A percentile compares a stretch with the other conserved stretches of the same genome.
Evolutionary conservation across 495 filamentous ascomycete genomes (phyloP).

Genomic region (Aspergillus diversus): DNA sequence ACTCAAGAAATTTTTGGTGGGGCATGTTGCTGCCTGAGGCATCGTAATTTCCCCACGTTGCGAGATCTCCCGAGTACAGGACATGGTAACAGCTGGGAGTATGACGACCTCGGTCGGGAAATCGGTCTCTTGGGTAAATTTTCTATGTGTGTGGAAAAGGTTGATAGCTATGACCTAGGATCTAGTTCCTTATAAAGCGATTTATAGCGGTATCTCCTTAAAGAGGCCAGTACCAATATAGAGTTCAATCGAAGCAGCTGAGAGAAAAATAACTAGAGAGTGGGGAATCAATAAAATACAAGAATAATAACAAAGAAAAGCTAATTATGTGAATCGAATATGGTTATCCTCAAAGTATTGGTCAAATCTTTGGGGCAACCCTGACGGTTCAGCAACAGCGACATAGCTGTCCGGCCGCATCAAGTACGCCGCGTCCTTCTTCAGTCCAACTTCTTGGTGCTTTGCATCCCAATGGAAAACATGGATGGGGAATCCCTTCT

Average conservation of each 20-base stretch:
- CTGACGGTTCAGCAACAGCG: conserved; percentile 32
- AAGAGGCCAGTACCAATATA: background rate
- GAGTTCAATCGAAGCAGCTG: background rate
- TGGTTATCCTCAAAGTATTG: conserved; percentile 22
- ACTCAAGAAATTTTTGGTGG: background rate
- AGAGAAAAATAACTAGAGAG: background rate
- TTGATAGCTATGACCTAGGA: no score
- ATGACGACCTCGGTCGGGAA: no score
- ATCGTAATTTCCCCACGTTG: background rate
- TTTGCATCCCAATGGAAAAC: conserved; percentile 33
- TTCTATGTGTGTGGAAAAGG: no score
- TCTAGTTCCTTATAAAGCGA: background rate
- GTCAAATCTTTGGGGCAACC: conserved; percentile 24
- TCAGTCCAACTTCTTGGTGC: conserved; percentile 29
- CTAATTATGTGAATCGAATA: conserved; percentile 14
- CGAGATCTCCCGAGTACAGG: background rate
- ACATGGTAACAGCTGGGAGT: background rate
- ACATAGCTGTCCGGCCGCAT: conserved; percentile 43
- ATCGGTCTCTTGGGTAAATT: no score
- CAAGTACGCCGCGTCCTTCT: conserved; percentile 34
- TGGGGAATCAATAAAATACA: background rate
- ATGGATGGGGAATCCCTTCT: conserved; percentile 26
- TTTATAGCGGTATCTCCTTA: background rate
- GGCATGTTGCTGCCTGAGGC: conserved; percentile 2
- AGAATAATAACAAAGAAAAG: background rate